Evolutionary conservation across 179 eudicot genomes (phyloP).

Genomic region (Silene noctiflora): DNA sequence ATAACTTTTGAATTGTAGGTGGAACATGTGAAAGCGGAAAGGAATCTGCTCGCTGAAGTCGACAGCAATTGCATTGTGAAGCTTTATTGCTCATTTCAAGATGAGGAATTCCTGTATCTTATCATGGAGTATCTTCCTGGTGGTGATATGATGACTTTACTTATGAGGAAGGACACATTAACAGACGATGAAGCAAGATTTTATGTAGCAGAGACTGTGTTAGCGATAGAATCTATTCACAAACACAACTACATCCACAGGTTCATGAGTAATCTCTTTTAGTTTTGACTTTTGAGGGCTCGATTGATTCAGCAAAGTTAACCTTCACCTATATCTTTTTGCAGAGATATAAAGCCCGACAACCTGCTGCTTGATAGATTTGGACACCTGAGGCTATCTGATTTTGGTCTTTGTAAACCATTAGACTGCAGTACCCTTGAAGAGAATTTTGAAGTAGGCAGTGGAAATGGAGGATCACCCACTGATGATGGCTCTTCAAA

Average conservation of each 20-base stretch:
- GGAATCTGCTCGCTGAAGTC: conserved; percentile 95
- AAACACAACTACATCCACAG: conserved; percentile 87
- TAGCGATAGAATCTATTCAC: conserved; percentile 94
- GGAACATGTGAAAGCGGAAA: conserved; percentile 95
- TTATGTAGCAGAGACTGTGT: conserved; percentile 86
- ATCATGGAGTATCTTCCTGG: conserved; percentile 98
- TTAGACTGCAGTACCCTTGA: conserved; percentile 83
- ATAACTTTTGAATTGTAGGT: conserved; percentile 46
- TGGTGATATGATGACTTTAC: conserved; percentile 96
- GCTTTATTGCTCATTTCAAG: conserved; percentile 92
- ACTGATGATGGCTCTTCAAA: conserved; percentile 51
- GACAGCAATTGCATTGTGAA: conserved; percentile 95
- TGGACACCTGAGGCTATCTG: conserved; percentile 84
- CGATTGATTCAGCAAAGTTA: conserved; percentile 3
- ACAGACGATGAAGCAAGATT: conserved; percentile 84
- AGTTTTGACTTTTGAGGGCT: neutral
- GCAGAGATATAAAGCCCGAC: conserved; percentile 95
- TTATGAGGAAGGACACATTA: conserved; percentile 92
- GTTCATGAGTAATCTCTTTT: conserved; percentile 35
- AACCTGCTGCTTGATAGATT: conserved; percentile 86
- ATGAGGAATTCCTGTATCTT: conserved; percentile 81
- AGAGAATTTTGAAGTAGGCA: conserved; percentile 62
- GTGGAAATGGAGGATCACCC: conserved; percentile 45
- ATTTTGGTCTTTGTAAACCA: conserved; percentile 95
- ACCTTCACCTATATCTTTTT: conserved; percentile 10